Evolutionary conservation across 2,329 filamentous ascomycete genomes (phyloP), one percentile per base, ranked within the genome.

Genomic region (Hypocreales sp.): DNA sequence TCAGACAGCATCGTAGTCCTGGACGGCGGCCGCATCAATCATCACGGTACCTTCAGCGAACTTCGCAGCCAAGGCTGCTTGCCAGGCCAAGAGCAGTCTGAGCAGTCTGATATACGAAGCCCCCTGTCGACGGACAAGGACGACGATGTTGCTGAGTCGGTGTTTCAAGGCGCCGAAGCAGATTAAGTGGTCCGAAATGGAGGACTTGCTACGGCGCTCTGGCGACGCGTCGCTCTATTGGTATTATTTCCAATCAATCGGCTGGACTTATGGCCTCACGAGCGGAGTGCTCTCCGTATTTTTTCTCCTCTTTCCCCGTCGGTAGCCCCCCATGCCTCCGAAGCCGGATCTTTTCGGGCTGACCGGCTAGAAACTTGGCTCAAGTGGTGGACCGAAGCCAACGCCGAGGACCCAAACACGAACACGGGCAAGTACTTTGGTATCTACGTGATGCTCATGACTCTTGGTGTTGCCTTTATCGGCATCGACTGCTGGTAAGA

Each of bases 361-460:
- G 15, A 22, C 11, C 3, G 5, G 2, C 2, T 5, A 26, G 15
- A 25, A 22, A 18, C 26, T 10, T 30, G 28, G 28, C 9, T 26
- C 14, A 30, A 29, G 19, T 15, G 11, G 3, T 29, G 28, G 28
- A 14, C 28, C 7, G 28, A 29, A 21, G 20, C 28, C 7, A 29
- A 25, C 19, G 15, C 22, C 11, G 14, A 12, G 12, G 10, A 25
- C 4, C 7, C 9, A 11, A 5, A 25, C 4, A 15, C 13, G 15
- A 26, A 22, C 13, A 26, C 24, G 4, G 23, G 14, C n/a, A 22
- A n/a, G 22, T 30, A 27, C 19, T 33, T 15, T 23, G 25, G 25
- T 16, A 19, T 30, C 22, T 33, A 25, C 17, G 8, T 18, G 10
- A 9, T 20, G 18, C 13, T 23, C 2, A 11, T 24, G 11, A 12